These are phyloP conservation scores for Aureoboletus auriporus DNA, from an alignment of 768 basidiomycete species.

Conservation along the genomic window DNA sequence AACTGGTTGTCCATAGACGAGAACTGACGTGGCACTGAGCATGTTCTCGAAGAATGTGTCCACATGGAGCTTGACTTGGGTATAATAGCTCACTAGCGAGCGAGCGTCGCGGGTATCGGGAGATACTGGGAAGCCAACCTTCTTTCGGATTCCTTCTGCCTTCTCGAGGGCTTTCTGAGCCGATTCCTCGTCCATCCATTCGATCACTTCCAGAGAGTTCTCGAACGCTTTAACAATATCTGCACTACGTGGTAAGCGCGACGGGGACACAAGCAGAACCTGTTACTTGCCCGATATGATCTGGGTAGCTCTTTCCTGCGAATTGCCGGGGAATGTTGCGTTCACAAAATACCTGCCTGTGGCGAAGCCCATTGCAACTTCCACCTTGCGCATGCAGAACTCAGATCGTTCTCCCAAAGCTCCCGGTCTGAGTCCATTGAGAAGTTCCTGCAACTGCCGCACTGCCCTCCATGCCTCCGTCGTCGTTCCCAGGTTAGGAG, in stretches of 20 bases:
- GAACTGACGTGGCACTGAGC: slow-evolving; percentile 52
- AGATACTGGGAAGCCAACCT: slow-evolving; percentile 89
- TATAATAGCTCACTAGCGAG: slow-evolving; percentile 74
- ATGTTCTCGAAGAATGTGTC: slow-evolving; percentile 84
- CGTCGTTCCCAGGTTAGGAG: slow-evolving; percentile 65
- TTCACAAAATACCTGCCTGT: slow-evolving; percentile 88
- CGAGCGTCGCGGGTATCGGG: slow-evolving; percentile 74
- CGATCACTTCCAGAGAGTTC: slow-evolving; percentile 61
- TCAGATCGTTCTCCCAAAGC: slow-evolving; percentile 79
- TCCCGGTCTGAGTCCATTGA: slow-evolving; percentile 86
- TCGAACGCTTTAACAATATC: slow-evolving; percentile 85
- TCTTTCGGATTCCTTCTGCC: slow-evolving; percentile 57
- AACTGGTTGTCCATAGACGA: neutral
- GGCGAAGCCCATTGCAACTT: slow-evolving; percentile 79
- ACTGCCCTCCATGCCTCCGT: slow-evolving; percentile 80
- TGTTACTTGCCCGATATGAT: slow-evolving; percentile 65
- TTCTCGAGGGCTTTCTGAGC: slow-evolving; percentile 82
- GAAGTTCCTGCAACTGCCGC: slow-evolving; percentile 61
- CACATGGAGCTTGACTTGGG: slow-evolving; percentile 56
- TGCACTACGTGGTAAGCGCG: slow-evolving; percentile 25
- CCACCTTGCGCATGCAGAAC: slow-evolving; percentile 73
- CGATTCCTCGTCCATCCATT: slow-evolving; percentile 91
- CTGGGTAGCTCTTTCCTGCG: slow-evolving; percentile 73
- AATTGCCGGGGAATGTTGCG: slow-evolving; percentile 73
- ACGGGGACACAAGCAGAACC: neutral